A percentile compares a stretch with the other conserved stretches of the same genome.
These are phyloP conservation scores for Afroboletus lepidellus DNA, from an alignment of 1,284 basidiomycete genomes.

Conservation along the genomic window DNA sequence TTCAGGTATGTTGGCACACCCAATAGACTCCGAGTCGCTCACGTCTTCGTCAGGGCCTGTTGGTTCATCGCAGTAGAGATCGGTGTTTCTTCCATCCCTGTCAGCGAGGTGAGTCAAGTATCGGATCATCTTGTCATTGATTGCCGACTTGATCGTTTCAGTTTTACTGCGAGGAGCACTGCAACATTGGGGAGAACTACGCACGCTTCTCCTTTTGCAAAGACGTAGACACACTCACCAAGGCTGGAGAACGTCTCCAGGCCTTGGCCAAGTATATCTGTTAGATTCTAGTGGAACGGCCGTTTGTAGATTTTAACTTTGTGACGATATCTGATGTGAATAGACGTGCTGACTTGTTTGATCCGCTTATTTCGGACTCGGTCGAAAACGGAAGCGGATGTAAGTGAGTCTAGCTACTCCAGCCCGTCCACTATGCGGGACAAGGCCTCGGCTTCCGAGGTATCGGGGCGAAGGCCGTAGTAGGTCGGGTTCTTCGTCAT, in stretches of 20 bases:
- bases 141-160: slow-evolving; percentile 31
- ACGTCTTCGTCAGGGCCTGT: slow-evolving; percentile 54
- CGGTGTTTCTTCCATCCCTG: slow-evolving; percentile 89
- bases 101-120: slow-evolving; percentile 73
- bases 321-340: neutral
- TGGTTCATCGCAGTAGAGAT: slow-evolving; percentile 91
- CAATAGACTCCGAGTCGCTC: neutral
- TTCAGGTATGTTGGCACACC: slow-evolving; percentile 59
- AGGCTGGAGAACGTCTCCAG: slow-evolving; percentile 77
- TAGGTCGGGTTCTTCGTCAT: slow-evolving; percentile 82
- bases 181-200: slow-evolving; percentile 81
- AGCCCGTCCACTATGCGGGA: slow-evolving; percentile 72
- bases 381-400: neutral
- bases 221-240: slow-evolving; percentile 77
- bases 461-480: slow-evolving; percentile 60
- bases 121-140: neutral
- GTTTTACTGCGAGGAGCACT: slow-evolving; percentile 90
- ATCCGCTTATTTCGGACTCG: too few relatives aligned
- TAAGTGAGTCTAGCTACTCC: too few relatives aligned
- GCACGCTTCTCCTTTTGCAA: slow-evolving; percentile 94
- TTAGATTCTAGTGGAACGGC: slow-evolving; percentile 9
- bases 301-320: neutral
- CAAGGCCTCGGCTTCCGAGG: slow-evolving; percentile 51
- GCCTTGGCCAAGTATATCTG: slow-evolving; percentile 67
- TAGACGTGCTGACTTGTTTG: too few relatives aligned